Base-by-base conservation (phyloP, 2,329 filamentous ascomycete genomes). In the Scopulariopsis brevicaulis region DNA sequence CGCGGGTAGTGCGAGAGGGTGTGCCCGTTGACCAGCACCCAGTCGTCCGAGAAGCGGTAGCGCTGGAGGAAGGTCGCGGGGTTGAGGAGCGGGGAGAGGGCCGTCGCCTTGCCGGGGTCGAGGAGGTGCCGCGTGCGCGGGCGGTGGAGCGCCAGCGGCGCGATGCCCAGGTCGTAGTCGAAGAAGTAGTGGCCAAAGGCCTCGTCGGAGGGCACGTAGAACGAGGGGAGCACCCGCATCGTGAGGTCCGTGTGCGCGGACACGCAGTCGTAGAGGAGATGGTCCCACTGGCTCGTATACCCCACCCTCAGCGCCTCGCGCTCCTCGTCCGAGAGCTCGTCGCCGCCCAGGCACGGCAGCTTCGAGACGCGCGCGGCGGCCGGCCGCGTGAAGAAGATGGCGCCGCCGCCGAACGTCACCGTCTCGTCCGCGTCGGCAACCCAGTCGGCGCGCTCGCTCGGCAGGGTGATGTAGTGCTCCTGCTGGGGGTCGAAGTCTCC, bases 11-110 rank as follows among this genome's bases (percentile, higher is more conserved):
- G 69, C 48, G 68, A 71, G 59, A 79, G 68, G 34, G 74, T 73
- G 63, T 75, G 68, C 5, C 76, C 76, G 60, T 77, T 78, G 51
- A 76, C 71, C 5, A 79, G 68, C 4, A 77, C 68, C 76, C 76
- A 79, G 62, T 71, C 68, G 63, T 77, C 74, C 46, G 64, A 66
- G 64, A 78, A 77, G 35, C 68, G 64, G 60, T 75, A 77, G 7
- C 74, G 71, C 62, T 77, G 74, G 61, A 78, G 69, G 63, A 77
- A 77, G 62, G 75, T 77, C 12, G 69, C 66, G 57, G 77, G 74
- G 22, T 76, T 75, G 61, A 75, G 77, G 10, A 70, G 64, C 28
- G 72, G 70, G 0, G 74, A 67, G 20, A 77, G 70, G 12, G 73
- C 64, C 60, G 77, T 74, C 1, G 73, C 74, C 54, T 69, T 67